These are phyloP conservation scores for Sporisorium iseilematis-ciliati DNA, from an alignment of 1,284 basidiomycete genomes.

Conservation along the genomic window DNA sequence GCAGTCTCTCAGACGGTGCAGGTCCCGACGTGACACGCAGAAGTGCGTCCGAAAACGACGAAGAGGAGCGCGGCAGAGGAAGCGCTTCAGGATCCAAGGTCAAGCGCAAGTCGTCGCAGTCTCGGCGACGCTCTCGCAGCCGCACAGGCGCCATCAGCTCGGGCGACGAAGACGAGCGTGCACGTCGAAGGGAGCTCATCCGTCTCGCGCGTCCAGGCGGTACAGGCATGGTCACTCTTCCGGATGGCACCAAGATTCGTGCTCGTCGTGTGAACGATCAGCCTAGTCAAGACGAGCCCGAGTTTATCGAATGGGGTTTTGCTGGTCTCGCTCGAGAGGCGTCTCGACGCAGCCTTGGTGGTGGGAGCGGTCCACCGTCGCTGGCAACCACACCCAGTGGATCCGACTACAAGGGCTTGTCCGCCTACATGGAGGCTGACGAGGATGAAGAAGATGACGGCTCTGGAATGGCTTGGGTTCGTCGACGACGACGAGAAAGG, in stretches of 20 bases:
- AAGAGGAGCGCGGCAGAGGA: slow-evolving; percentile 43
- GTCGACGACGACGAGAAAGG: slow-evolving; percentile 41
- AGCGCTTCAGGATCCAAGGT: slow-evolving; percentile 17
- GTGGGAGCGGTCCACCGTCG: slow-evolving; percentile 42
- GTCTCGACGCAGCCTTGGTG: slow-evolving; percentile 41
- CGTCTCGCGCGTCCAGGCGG: slow-evolving; percentile 64
- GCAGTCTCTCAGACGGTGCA: slow-evolving; percentile 27
- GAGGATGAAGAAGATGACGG: slow-evolving; percentile 50
- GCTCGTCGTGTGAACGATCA: slow-evolving; percentile 63
- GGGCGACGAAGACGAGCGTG: slow-evolving; percentile 56
- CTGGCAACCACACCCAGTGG: slow-evolving; percentile 46
- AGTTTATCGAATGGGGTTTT: slow-evolving; percentile 64
- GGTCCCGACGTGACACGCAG: slow-evolving; percentile 20
- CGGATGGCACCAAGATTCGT: slow-evolving; percentile 65
- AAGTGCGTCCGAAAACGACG: slow-evolving; percentile 37
- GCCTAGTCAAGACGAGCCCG: slow-evolving; percentile 48
- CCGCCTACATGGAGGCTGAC: slow-evolving; percentile 33
- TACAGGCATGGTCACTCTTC: slow-evolving; percentile 68
- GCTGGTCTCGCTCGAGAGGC: slow-evolving; percentile 61
- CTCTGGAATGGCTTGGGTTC: slow-evolving; percentile 50
- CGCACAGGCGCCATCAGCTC: slow-evolving; percentile 47
- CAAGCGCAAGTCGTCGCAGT: slow-evolving; percentile 35
- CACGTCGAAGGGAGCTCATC: slow-evolving; percentile 59
- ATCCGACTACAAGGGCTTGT: slow-evolving; percentile 35
- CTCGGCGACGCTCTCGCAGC: slow-evolving; percentile 47